Percentiles rank a stretch among this genome's conserved stretches.
phyloP scores from a whole-genome alignment of 192 early-diverging fungal species.

The Rhizoclosmatium globosum region DNA sequence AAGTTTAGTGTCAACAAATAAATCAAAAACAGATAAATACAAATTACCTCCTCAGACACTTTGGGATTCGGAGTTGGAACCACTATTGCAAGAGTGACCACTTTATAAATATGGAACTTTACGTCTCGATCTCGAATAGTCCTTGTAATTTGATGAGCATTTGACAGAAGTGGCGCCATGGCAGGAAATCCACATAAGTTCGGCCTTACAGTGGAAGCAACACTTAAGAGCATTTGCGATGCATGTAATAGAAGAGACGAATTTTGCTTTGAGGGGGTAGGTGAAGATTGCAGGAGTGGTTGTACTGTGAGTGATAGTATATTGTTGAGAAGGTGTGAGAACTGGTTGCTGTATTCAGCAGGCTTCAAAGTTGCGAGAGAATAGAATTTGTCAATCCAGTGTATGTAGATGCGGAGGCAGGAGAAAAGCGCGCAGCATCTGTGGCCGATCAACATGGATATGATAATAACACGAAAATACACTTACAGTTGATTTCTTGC shows the following conservation, averaged over 20 bases:
- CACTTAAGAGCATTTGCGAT: constrained; percentile 14
- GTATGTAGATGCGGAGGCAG: constrained; percentile 16
- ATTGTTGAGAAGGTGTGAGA: constrained; percentile 5
- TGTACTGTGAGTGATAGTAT: neutral
- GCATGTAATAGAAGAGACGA: neutral
- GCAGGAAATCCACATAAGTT: constrained; percentile 17
- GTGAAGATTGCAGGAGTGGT: neutral
- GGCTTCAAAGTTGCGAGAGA: neutral
- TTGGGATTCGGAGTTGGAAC: neutral
- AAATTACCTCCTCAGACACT: constrained; percentile 18
- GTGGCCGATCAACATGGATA: neutral
- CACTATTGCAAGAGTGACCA: constrained; percentile 24
- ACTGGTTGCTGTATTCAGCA: neutral
- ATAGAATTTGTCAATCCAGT: constrained; percentile 19
- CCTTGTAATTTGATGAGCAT: constrained; percentile 16
- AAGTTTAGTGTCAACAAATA: neutral
- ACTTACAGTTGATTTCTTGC: neutral
- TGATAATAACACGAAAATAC: too few relatives aligned
- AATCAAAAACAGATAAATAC: neutral
- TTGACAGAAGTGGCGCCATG: constrained; percentile 10
- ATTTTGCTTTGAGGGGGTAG: neutral
- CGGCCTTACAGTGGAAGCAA: constrained; percentile 30
- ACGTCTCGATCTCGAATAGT: neutral
- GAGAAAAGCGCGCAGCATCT: constrained; percentile 1
- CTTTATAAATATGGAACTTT: constrained; percentile 23